Base-by-base conservation (phyloP, 2,329 filamentous ascomycete genomes). In the Fusarium verrucosum region DNA sequence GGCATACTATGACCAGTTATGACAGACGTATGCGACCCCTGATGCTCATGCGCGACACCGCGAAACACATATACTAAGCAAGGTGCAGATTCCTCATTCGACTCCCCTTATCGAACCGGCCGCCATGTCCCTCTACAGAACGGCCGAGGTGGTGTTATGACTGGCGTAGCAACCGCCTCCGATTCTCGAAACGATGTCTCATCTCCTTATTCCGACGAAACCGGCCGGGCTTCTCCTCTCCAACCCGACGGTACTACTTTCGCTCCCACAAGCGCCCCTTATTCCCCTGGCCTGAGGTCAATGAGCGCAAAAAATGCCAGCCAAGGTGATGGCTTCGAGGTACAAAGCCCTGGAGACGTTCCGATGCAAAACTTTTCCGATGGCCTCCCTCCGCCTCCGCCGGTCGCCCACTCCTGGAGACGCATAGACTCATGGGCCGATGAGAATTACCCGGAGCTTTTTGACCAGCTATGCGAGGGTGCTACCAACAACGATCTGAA, bases 291-390 rank as follows among this genome's bases (percentile, higher is more conserved):
- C 49, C 87, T 96, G 83, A 87, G 94, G 70, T 94, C 92, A n/a
- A 82, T 90, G 55, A 84, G 88, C 47, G 91, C 90, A 69, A 85
- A 86, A 70, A 84, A 87, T 71, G 83, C 87, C 32, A 87, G 83
- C 61, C 86, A 87, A 67, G 81, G 81, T 58, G 85, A 89, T 57
- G 85, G 87, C 43, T 88, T 91, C 70, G 91, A 95, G 74, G 87
- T 87, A 57, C 85, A 89, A 68, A 88, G 81, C 80, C 80, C 87
- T 7, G 91, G 92, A 66, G 94, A 97, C 77, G 97, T 99, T 63
- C 94, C 91, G 70, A 95, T 99, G 92, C 95, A 97, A 79, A 91
- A 91, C 62, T 99, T 99, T 80, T 88, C 90, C 72, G 94, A 97
- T 69, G 95, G 95, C 53, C 85, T 92, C 22, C 94, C 95, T 4